A percentile compares a stretch with the other conserved stretches of the same genome.
Conservation (phyloP, 305 asterid species). For the Euphrasia arctica region DNA sequence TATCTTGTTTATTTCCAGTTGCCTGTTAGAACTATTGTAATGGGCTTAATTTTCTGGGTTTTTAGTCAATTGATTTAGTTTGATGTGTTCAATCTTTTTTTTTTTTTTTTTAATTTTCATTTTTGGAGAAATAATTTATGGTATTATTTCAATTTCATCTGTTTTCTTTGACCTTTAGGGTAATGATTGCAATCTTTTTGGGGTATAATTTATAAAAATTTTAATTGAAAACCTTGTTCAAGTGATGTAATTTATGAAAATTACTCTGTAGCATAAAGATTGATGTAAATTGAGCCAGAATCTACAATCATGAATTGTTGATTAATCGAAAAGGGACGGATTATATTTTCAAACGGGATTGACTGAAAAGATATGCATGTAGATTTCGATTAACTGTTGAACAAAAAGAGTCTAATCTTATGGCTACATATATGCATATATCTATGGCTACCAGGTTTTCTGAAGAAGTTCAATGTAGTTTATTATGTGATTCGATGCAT, state of each 20-base stretch:
- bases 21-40: constrained; percentile 2
- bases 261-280: constrained; percentile 15
- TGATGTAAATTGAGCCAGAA: constrained; percentile 10
- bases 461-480: background rate
- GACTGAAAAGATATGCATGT: constrained; percentile 5
- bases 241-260: background rate
- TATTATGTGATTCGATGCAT: constrained; percentile 19
- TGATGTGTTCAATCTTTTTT: background rate
- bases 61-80: constrained; percentile 23
- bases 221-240: background rate
- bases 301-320: constrained; percentile 8
- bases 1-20: background rate
- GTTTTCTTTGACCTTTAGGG: background rate
- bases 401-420: background rate
- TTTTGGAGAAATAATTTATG: background rate
- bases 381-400: background rate
- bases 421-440: background rate
- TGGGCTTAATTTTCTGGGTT: constrained; percentile 18
- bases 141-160: background rate
- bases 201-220: background rate
- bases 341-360: constrained; percentile 8
- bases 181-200: background rate
- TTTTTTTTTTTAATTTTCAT: too few species aligned
- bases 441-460: background rate
- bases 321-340: background rate